A percentile compares a stretch with the other conserved stretches of the same genome.
phyloP scores from a whole-genome alignment of 768 basidiomycete genomes.

The Boletus fagicola region DNA sequence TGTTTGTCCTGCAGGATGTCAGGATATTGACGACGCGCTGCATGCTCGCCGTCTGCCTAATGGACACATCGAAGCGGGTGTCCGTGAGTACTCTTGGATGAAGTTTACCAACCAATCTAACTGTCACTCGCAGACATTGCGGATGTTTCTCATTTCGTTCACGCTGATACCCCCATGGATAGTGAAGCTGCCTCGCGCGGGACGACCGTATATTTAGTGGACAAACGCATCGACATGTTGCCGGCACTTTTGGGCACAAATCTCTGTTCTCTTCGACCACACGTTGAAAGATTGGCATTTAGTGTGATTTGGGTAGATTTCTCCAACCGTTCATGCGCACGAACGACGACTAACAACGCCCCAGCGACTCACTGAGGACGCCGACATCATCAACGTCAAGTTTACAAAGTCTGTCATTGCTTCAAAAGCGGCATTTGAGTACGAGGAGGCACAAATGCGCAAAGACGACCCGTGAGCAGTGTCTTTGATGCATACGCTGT shows the following conservation, averaged over 20 bases:
- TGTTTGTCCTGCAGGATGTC: slow-evolving; percentile 61
- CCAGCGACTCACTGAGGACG: slow-evolving; percentile 87
- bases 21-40: slow-evolving; percentile 97
- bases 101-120: background rate
- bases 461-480: slow-evolving; percentile 83
- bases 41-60: slow-evolving; percentile 86
- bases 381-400: slow-evolving; percentile 84
- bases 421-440: slow-evolving; percentile 95
- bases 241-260: slow-evolving; percentile 93
- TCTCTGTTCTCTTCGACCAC: slow-evolving; percentile 86
- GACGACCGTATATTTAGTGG: slow-evolving; percentile 96
- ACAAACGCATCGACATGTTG: slow-evolving; percentile 98
- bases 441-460: slow-evolving; percentile 91
- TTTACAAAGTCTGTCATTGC: slow-evolving; percentile 97
- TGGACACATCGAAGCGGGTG: slow-evolving; percentile 95
- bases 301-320: slow-evolving; percentile 85
- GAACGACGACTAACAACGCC: background rate
- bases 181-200: slow-evolving; percentile 92
- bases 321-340: background rate
- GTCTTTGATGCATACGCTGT: background rate
- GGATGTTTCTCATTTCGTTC: slow-evolving; percentile 96
- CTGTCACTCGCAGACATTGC: slow-evolving; percentile 72
- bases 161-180: slow-evolving; percentile 93
- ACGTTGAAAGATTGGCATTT: slow-evolving; percentile 93
- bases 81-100: slow-evolving; percentile 65